Conservation (phyloP, 2,329 filamentous ascomycete species). For the Diaporthe caulivora region DNA sequence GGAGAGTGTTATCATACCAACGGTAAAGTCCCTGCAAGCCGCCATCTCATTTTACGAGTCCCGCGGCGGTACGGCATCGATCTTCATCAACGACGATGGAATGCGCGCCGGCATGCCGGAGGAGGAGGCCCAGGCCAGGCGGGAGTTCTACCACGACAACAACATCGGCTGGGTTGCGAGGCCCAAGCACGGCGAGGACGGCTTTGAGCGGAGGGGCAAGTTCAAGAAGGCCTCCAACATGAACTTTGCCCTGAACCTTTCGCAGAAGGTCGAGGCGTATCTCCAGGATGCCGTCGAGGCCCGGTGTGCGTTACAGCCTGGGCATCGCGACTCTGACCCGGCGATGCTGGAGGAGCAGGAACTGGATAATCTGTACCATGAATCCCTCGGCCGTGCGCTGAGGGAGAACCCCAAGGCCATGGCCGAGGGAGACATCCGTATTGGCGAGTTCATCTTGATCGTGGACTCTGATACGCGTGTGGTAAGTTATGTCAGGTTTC, state of each 20-base stretch:
- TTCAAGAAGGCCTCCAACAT: conserved; percentile 84
- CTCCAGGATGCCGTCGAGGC: conserved; percentile 57
- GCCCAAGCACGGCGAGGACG: conserved; percentile 58
- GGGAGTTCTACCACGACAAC: conserved; percentile 63
- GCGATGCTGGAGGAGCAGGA: conserved; percentile 52
- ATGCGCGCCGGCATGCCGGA: conserved; percentile 64
- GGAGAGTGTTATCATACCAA: conserved; percentile 60
- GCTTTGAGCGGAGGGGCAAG: conserved; percentile 69
- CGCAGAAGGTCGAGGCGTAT: conserved; percentile 72
- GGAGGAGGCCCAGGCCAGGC: conserved; percentile 54
- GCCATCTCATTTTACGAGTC: conserved; percentile 64
- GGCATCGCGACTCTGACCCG: conserved; percentile 30
- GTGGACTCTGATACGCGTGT: conserved; percentile 79
- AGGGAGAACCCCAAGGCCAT: conserved; percentile 57
- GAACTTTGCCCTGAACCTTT: conserved; percentile 76
- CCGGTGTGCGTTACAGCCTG: conserved; percentile 23
- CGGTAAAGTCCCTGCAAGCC: conserved; percentile 60
- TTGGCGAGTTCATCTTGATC: conserved; percentile 74
- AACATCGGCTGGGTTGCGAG: conserved; percentile 63
- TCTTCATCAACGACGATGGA: conserved; percentile 73
- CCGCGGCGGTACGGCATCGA: conserved; percentile 51
- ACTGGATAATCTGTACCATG: conserved; percentile 62
- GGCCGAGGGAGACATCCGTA: conserved; percentile 71
- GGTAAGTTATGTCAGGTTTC: conserved; percentile 6
- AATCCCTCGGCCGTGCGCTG: conserved; percentile 62